Evolutionary conservation across 1,139 yeast species (phyloP).

Genomic region (Saccharomyces hybrid): DNA sequence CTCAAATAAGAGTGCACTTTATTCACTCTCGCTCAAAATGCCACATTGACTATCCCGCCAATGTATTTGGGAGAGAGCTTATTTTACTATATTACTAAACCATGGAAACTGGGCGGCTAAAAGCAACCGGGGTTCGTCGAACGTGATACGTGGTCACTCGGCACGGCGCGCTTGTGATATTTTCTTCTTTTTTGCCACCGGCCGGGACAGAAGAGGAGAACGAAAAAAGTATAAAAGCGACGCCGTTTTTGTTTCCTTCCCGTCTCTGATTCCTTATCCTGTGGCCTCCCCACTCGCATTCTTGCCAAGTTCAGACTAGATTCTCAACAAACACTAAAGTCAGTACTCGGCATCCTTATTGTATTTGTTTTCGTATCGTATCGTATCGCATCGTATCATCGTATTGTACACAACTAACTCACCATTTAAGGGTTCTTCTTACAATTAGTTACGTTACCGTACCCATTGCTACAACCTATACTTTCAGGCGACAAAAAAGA

Average conservation of each 20-base stretch:
- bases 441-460: not conserved
- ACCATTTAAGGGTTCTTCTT: not conserved
- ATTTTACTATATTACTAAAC: too few species aligned
- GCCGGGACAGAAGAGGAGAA: not conserved
- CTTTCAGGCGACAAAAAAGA: not conserved
- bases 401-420: conserved; percentile 1
- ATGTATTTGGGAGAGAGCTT: too few species aligned
- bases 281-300: too few species aligned
- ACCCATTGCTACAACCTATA: conserved; percentile 1
- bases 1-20: too few species aligned
- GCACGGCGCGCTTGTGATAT: not conserved
- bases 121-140: not conserved
- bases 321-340: not conserved
- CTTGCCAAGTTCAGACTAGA: not conserved
- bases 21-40: too few species aligned
- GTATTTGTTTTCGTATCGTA: not conserved
- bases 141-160: not conserved
- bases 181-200: not conserved
- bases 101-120: not conserved
- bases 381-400: not conserved
- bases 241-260: not conserved
- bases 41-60: too few species aligned
- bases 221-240: not conserved
- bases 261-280: too few species aligned
- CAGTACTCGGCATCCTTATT: not conserved